phyloP scores from a whole-genome alignment of 1,284 basidiomycete species.

The Irpex rosettiformis region DNA sequence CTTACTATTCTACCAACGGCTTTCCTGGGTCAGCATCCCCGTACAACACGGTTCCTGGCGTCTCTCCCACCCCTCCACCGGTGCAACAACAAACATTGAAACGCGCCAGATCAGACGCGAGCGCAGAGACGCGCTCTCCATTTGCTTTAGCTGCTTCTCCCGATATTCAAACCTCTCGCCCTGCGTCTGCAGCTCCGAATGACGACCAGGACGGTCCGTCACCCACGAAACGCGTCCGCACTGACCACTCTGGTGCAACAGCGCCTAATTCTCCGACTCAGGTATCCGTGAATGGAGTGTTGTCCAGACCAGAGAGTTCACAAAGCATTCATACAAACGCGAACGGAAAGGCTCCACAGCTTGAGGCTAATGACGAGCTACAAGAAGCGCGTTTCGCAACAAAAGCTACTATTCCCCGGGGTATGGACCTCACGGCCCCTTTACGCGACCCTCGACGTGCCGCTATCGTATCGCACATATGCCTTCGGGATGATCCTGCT shows the following conservation, averaged over 20 bases:
- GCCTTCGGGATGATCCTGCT: constrained; percentile 62
- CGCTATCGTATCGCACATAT: constrained; percentile 61
- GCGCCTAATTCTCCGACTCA: constrained; percentile 15
- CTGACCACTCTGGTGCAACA: constrained; percentile 28
- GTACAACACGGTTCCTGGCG: constrained; percentile 21
- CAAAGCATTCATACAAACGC: constrained; percentile 7
- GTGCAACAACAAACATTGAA: constrained; percentile 37
- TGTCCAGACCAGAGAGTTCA: constrained; percentile 8
- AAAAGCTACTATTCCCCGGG: constrained; percentile 59
- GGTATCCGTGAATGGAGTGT: constrained; percentile 7
- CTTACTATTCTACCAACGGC: constrained; percentile 27
- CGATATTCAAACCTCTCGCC: constrained; percentile 45
- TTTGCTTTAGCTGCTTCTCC: constrained; percentile 33
- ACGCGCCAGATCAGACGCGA: constrained; percentile 46
- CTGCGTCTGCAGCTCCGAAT: constrained; percentile 44
- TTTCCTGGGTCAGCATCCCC: constrained; percentile 43
- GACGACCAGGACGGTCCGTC: constrained; percentile 46
- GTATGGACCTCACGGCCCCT: constrained; percentile 52
- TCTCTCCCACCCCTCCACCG: constrained; percentile 60
- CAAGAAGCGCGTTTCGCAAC: constrained; percentile 61
- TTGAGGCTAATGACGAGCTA: constrained; percentile 17
- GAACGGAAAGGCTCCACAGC: constrained; percentile 23
- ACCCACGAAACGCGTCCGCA: constrained; percentile 63
- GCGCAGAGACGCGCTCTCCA: constrained; percentile 8
- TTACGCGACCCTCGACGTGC: constrained; percentile 60